Evolutionary conservation across 305 asterid species (phyloP).

Genomic region (Fraxinus greggii): DNA sequence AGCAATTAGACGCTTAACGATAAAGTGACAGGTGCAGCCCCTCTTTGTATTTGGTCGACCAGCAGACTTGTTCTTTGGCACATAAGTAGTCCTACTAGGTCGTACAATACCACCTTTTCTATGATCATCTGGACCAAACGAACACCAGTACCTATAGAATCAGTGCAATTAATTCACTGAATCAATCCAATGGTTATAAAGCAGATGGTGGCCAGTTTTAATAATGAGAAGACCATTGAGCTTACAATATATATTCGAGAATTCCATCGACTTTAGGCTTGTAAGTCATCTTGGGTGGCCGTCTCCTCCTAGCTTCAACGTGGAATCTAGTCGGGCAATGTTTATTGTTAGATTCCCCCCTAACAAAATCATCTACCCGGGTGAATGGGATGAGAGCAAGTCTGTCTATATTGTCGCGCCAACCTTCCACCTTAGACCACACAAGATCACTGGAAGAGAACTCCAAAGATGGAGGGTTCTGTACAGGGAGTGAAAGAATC

Average conservation of each 20-base stretch:
- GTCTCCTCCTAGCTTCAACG: conserved; percentile 87
- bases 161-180: background rate
- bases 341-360: conserved; percentile 81
- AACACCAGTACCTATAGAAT: conserved; percentile 87
- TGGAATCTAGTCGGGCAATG: conserved; percentile 92
- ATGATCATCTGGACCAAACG: conserved; percentile 97
- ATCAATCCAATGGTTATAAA: background rate
- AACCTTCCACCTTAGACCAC: conserved; percentile 94
- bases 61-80: conserved; percentile 66
- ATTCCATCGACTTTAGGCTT: conserved; percentile 97
- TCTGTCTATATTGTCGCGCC: conserved; percentile 84
- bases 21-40: conserved; percentile 94
- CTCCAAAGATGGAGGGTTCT: conserved; percentile 79
- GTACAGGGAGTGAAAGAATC: conserved; percentile 88
- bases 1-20: conserved; percentile 83
- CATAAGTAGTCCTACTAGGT: conserved; percentile 80
- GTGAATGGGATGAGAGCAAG: conserved; percentile 72
- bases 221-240: conserved; percentile 7
- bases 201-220: conserved; percentile 8
- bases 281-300: conserved; percentile 48
- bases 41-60: conserved; percentile 97
- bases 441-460: conserved; percentile 78
- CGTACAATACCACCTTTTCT: conserved; percentile 85
- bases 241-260: conserved; percentile 87
- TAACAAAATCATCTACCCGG: conserved; percentile 82